phyloP scores from a whole-genome alignment of 495 filamentous ascomycete genomes.

The Haplographium delicatum region DNA sequence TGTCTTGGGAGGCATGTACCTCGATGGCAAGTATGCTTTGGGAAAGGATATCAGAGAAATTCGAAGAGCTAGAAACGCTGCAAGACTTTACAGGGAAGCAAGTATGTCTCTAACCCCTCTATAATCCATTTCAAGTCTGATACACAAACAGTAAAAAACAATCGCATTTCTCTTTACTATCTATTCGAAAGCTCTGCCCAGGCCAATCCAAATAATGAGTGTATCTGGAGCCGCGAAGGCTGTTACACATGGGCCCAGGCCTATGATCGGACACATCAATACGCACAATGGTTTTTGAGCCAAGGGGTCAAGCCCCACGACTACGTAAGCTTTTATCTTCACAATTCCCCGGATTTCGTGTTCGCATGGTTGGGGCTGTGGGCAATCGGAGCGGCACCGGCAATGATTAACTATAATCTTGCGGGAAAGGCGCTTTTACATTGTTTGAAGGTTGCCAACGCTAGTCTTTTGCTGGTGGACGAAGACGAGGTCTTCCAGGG shows the following conservation, averaged over 20 bases:
- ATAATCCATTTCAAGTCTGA: not conserved
- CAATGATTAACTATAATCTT: conserved; percentile 73
- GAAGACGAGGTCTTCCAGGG: conserved; percentile 48
- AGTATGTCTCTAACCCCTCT: conserved; percentile 24
- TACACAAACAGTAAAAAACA: conserved; percentile 35
- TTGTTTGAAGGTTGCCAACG: conserved; percentile 56
- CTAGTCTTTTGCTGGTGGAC: conserved; percentile 61
- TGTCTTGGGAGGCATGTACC: conserved; percentile 50
- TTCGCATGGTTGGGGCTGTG: conserved; percentile 56
- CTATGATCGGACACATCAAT: conserved; percentile 51
- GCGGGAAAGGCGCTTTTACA: conserved; percentile 61
- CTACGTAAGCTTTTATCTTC: conserved; percentile 63
- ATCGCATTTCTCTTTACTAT: conserved; percentile 58
- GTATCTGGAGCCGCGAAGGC: conserved; percentile 62
- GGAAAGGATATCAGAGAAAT: conserved; percentile 49
- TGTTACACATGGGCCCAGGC: conserved; percentile 60
- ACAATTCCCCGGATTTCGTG: conserved; percentile 64
- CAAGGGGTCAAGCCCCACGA: conserved; percentile 59
- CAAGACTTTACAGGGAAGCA: conserved; percentile 27
- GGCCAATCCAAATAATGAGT: conserved; percentile 41
- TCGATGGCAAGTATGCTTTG: conserved; percentile 66
- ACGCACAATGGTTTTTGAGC: conserved; percentile 58
- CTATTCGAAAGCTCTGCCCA: conserved; percentile 53
- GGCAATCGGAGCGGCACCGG: conserved; percentile 61
- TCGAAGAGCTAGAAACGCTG: conserved; percentile 26